Percentiles rank a stretch among this genome's conserved stretches.
These are phyloP conservation scores for Tetrahymena elliotti DNA, from an alignment of 73 alveolate species.

Conservation along the genomic window DNA sequence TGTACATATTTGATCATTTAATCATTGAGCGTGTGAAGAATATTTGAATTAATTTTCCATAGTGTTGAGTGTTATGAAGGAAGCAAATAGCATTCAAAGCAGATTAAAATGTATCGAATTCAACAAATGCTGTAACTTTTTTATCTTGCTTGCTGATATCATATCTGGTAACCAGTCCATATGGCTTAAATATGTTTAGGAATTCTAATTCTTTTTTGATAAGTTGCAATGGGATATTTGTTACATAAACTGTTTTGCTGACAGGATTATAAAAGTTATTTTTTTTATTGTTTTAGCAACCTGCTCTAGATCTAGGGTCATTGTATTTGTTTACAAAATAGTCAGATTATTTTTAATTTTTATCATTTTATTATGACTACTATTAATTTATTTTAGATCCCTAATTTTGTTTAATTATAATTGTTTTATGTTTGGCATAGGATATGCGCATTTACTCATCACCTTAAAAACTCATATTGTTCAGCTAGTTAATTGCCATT, in stretches of 20 bases:
- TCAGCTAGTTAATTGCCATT: not conserved
- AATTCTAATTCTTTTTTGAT: not conserved
- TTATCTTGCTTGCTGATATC: not conserved
- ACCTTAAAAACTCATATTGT: not conserved
- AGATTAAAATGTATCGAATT: not conserved
- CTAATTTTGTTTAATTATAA: not conserved
- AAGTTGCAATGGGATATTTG: not conserved
- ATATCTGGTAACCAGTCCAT: not conserved
- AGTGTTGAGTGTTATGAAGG: not conserved
- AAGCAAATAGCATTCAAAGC: not conserved
- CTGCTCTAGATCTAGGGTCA: not conserved
- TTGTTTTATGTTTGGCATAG: not conserved
- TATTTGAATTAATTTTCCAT: not conserved
- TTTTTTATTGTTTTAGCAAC: not conserved
- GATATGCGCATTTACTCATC: not conserved
- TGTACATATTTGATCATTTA: not conserved
- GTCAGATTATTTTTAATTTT: not conserved
- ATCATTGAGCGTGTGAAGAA: not conserved
- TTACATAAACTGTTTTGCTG: not conserved
- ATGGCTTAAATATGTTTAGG: not conserved
- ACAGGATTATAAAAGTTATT: not conserved
- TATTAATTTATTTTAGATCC: not conserved
- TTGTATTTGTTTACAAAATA: not conserved
- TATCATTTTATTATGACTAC: not conserved
- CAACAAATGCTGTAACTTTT: not conserved